Evolutionary conservation across 345 rosid genomes (phyloP).

Genomic region (Citrus sinensis): DVS_A1.0 CM039167.1:21754501-21755000

Average conservation of each 20-base stretch:
- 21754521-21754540: constrained; percentile 28
- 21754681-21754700: background rate
- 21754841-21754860: constrained; percentile 45
- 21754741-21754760: background rate
- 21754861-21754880: constrained; percentile 48
- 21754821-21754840: constrained; percentile 42
- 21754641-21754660: background rate
- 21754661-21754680: constrained; percentile 2
- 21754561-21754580: constrained; percentile 15
- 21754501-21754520: constrained; percentile 31
- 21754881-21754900: background rate
- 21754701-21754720: background rate
- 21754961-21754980: too few species aligned
- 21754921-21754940: too few species aligned
- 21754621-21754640: constrained; percentile 5
- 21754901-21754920: too few species aligned
- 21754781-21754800: constrained; percentile 16
- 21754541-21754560: constrained; percentile 13
- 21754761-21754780: background rate
- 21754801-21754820: constrained; percentile 48
- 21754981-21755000: too few species aligned
- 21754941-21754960: too few species aligned
- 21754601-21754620: background rate
- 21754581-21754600: constrained; percentile 6
- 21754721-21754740: background rate